phyloP scores from a whole-genome alignment of 2,329 filamentous ascomycete genomes.

The Endoconidiophora laricicola region DNA sequence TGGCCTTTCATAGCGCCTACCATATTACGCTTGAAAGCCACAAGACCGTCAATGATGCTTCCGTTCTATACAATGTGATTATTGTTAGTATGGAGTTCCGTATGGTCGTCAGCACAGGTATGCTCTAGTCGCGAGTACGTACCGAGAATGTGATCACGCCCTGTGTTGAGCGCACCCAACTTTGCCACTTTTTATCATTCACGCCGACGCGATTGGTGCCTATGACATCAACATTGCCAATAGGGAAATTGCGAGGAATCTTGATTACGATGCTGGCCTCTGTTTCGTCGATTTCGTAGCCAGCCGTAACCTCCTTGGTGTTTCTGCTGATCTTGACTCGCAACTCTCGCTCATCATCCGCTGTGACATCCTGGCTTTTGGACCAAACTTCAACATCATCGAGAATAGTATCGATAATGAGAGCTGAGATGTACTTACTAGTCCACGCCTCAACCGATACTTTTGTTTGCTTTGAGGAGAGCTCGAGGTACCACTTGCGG shows the following conservation, averaged over 20 bases:
- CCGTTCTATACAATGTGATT: slow-evolving; percentile 39
- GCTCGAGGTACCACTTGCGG: slow-evolving; percentile 70
- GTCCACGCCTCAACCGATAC: slow-evolving; percentile 74
- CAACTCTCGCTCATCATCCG: slow-evolving; percentile 36
- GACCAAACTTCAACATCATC: slow-evolving; percentile 55
- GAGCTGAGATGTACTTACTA: slow-evolving; percentile 60
- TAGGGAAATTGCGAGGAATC: slow-evolving; percentile 66
- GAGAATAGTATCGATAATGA: slow-evolving; percentile 49
- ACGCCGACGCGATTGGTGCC: slow-evolving; percentile 74
- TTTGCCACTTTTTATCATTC: slow-evolving; percentile 81
- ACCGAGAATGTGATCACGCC: slow-evolving; percentile 83
- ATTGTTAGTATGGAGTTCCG: slow-evolving; percentile 2
- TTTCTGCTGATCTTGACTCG: slow-evolving; percentile 54
- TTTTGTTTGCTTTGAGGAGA: slow-evolving; percentile 64
- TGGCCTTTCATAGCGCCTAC: slow-evolving; percentile 80
- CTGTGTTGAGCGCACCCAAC: slow-evolving; percentile 75
- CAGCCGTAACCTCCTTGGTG: slow-evolving; percentile 62
- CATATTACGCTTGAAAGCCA: slow-evolving; percentile 75
- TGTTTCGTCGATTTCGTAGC: slow-evolving; percentile 77
- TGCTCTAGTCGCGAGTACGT: slow-evolving; percentile 16
- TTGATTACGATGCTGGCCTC: slow-evolving; percentile 68
- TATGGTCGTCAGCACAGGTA: neutral
- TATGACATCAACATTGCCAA: slow-evolving; percentile 60
- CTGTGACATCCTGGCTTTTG: slow-evolving; percentile 30
- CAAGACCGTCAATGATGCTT: slow-evolving; percentile 70